Conservation (phyloP, 139 green algal species). For the Chloropicon primus region DNA sequence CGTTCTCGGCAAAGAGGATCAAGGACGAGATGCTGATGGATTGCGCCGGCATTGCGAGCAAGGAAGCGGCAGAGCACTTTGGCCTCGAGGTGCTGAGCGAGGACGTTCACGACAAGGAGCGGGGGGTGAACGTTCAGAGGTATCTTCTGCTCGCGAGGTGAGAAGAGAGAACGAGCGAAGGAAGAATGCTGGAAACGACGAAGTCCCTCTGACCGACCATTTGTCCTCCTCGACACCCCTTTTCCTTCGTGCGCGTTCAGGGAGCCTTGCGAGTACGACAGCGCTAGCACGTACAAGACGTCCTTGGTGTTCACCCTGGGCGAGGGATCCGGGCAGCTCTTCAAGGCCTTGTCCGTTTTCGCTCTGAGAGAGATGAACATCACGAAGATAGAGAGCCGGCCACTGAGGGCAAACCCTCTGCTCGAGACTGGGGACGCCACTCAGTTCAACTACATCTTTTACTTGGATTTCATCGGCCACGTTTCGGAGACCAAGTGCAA, state of each 20-base stretch:
- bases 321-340: constrained; percentile 76
- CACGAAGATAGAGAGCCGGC: constrained; percentile 89
- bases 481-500: constrained; percentile 56
- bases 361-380: constrained; percentile 92
- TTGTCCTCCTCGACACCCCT: not conserved
- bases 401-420: constrained; percentile 47
- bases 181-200: too few relatives aligned
- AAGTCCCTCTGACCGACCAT: too few relatives aligned
- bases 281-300: constrained; percentile 49
- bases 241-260: not conserved
- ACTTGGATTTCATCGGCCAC: constrained; percentile 80
- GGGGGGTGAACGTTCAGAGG: not conserved
- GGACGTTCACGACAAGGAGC: not conserved
- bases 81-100: not conserved
- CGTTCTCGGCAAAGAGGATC: constrained; percentile 67
- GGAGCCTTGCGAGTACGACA: not conserved
- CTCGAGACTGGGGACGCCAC: constrained; percentile 4
- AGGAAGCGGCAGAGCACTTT: constrained; percentile 36
- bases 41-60: constrained; percentile 46
- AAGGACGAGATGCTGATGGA: constrained; percentile 17
- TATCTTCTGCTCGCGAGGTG: not conserved
- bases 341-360: constrained; percentile 93
- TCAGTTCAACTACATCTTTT: constrained; percentile 96
- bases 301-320: constrained; percentile 77
- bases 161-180: too few relatives aligned